Conservation (phyloP, 805 yeast genomes). For the Candida cerambycidarum region DNA sequence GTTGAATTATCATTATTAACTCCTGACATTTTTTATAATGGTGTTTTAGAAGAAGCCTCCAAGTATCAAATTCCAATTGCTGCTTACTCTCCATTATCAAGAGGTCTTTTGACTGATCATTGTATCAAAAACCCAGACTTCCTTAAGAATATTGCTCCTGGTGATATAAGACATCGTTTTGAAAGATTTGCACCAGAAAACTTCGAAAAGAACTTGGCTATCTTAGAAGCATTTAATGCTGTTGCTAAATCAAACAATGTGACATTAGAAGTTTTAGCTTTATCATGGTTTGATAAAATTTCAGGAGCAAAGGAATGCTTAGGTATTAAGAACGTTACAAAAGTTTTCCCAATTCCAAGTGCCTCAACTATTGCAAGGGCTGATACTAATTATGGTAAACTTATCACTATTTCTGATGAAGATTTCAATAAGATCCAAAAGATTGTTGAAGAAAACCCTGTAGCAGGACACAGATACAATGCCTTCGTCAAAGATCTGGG, state of each 20-base stretch:
- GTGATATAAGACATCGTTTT: constrained; percentile 5
- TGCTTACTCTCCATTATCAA: constrained; percentile 82
- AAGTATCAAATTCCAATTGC: constrained; percentile 65
- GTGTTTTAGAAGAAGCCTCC: constrained; percentile 58
- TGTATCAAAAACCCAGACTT: constrained; percentile 36
- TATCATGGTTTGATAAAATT: constrained; percentile 53
- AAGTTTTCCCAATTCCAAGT: constrained; percentile 78
- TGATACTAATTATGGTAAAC: constrained; percentile 53
- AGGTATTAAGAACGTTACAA: constrained; percentile 45
- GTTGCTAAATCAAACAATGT: not conserved
- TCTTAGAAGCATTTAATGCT: constrained; percentile 47
- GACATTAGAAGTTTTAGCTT: constrained; percentile 4
- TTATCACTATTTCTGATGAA: constrained; percentile 47
- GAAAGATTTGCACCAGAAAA: constrained; percentile 59
- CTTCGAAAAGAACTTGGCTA: constrained; percentile 48
- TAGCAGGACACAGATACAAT: constrained; percentile 3
- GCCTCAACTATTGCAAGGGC: constrained; percentile 61
- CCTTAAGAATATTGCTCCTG: constrained; percentile 1
- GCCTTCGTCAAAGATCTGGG: not conserved
- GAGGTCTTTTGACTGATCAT: constrained; percentile 73
- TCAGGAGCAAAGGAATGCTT: constrained; percentile 58
- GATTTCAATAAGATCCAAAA: constrained; percentile 54
- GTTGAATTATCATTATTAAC: constrained; percentile 73
- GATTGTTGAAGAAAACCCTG: not conserved
- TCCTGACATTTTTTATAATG: constrained; percentile 61